Base-by-base conservation (phyloP, 352 stramenopile species). In the Phytophthora pseudosyringae region DNA sequence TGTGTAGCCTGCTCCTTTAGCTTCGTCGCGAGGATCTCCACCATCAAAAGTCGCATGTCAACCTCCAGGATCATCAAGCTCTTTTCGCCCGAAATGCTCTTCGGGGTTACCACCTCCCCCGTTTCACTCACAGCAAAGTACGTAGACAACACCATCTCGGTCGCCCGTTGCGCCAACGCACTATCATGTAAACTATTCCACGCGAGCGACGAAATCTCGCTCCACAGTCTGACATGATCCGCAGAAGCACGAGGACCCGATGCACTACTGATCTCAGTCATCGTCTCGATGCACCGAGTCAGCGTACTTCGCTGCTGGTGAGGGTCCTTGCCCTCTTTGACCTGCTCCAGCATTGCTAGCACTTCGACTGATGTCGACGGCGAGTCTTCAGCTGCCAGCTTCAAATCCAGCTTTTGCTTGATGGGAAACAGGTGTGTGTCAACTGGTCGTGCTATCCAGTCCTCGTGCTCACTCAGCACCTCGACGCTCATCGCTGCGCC, bases 371-470 rank as follows among this genome's bases (percentile, higher is more conserved):
- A 71, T 4, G 59, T 41, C 0, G 59, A 75, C 1, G 60, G 38
- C 0, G 75, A 73, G 51, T 89, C 82, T 2, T 80, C 64, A 28
- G 87, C 75, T 1, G 87, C 51, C 8, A 91, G 69, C 40, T 94
- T 93, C 28, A 88, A 66, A 36, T 87, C 48, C 1, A 96, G 68
- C 25, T 75, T 75, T 25, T 81, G 78, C 31, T 86, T 84, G 8
- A 97, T 63, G 2, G 78, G 81, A 9, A 80, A 7, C 50, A 97
- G 75, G 32, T 89, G 89, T 0, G 88, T 67, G 53, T 97, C 88
- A 16, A 97, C 50, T 3, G 76, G 59, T 38, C 67, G 62, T 59
- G 16, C 16, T 11, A 75, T 62, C 67, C 62, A 75, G 12, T 69
- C 63, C 28, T 62, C 35, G 21, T 75, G 59, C 1, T 45, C 28